A percentile compares a stretch with the other conserved stretches of the same genome.
These are phyloP conservation scores for Globomyces pollinis-pini DNA, from an alignment of 192 early-diverging fungal species.

Conservation along the genomic window DNA sequence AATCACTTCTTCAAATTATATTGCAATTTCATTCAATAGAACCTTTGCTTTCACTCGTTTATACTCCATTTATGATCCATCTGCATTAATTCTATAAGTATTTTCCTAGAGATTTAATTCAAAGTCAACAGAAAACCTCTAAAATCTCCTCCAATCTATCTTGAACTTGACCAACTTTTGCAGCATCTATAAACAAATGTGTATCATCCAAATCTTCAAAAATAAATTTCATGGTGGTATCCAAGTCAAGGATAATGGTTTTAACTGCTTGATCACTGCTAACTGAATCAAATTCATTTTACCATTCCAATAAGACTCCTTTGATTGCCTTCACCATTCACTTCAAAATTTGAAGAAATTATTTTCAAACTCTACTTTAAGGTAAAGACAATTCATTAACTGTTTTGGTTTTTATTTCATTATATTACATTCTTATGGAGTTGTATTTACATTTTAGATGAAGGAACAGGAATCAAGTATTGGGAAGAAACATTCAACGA, in stretches of 20 bases:
- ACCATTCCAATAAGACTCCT: slow-evolving; percentile 43
- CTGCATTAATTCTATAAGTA: slow-evolving; percentile 18
- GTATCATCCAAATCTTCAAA: slow-evolving; percentile 78
- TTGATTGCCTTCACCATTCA: slow-evolving; percentile 4
- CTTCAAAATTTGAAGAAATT: background rate
- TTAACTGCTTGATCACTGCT: slow-evolving; percentile 71
- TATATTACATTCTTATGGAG: background rate
- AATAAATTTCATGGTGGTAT: slow-evolving; percentile 64
- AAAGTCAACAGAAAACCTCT: background rate
- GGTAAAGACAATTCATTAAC: background rate
- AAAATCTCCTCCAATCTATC: background rate
- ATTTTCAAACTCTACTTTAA: background rate
- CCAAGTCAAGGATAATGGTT: slow-evolving; percentile 63
- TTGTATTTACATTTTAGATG: background rate
- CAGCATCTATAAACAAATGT: slow-evolving; percentile 64
- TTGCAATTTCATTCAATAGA: too few species aligned
- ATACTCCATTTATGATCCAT: slow-evolving; percentile 37
- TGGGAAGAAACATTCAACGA: background rate
- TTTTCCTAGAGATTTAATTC: background rate
- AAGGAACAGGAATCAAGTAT: background rate
- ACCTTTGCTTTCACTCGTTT: too few species aligned
- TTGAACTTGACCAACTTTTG: background rate
- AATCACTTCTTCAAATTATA: too few species aligned
- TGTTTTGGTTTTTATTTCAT: background rate
- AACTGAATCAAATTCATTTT: too few species aligned